Evolutionary conservation across 768 basidiomycete genomes (phyloP).

Genomic region (Termitomyces titanicus): DNA sequence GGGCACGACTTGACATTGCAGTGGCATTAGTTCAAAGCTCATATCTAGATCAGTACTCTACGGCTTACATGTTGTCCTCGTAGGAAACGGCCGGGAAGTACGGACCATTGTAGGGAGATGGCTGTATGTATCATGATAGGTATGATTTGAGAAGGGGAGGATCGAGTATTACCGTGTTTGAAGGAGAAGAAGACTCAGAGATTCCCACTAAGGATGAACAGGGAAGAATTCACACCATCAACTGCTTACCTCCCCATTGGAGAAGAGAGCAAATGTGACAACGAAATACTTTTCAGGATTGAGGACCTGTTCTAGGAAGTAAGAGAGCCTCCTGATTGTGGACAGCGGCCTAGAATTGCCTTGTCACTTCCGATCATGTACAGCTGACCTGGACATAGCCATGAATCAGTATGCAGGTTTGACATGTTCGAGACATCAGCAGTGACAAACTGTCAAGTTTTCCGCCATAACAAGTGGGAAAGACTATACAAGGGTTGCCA

Average conservation of each 20-base stretch:
- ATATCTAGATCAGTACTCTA: background rate
- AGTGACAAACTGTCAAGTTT: constrained; percentile 43
- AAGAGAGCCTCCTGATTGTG: background rate
- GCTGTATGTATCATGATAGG: constrained; percentile 25
- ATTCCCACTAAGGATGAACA: background rate
- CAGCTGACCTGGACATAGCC: constrained; percentile 31
- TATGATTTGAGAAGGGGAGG: background rate
- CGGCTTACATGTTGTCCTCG: constrained; percentile 51
- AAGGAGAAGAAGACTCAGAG: constrained; percentile 54
- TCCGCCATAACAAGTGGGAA: constrained; percentile 54
- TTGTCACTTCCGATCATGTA: constrained; percentile 50
- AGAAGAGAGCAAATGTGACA: constrained; percentile 55
- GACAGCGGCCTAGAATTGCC: constrained; percentile 20
- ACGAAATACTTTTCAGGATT: constrained; percentile 50
- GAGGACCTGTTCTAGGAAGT: constrained; percentile 32
- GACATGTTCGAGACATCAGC: constrained; percentile 6
- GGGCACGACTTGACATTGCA: constrained; percentile 42
- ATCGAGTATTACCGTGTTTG: constrained; percentile 43
- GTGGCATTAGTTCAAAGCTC: background rate
- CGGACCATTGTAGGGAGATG: constrained; percentile 52
- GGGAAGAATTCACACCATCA: background rate
- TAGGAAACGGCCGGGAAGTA: constrained; percentile 57
- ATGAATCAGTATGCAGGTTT: background rate
- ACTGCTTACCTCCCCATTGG: constrained; percentile 49
- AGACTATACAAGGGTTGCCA: constrained; percentile 52